Evolutionary conservation across 768 basidiomycete species (phyloP).

Genomic region (Mycena kentingensis): DNA sequence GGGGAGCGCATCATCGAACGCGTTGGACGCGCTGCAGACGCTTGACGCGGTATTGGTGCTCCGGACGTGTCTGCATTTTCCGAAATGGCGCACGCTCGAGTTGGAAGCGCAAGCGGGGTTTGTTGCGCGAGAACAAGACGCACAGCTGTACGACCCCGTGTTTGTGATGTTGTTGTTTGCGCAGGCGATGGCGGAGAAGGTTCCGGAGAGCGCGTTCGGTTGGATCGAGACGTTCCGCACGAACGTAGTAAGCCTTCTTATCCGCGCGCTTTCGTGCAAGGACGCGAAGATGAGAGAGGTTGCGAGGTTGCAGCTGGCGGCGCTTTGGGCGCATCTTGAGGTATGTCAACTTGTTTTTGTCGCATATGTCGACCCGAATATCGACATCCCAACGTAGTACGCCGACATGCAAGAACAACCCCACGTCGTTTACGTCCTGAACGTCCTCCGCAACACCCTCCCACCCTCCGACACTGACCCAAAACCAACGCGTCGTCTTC

Average conservation of each 20-base stretch:
- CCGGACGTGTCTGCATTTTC: conserved; percentile 72
- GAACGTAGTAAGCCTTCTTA: conserved; percentile 72
- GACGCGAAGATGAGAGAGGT: conserved; percentile 60
- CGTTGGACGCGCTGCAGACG: conserved; percentile 66
- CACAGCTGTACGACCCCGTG: conserved; percentile 73
- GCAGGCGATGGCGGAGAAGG: conserved; percentile 61
- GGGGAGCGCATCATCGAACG: conserved; percentile 43
- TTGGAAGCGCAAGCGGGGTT: conserved; percentile 35
- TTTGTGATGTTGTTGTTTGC: conserved; percentile 72
- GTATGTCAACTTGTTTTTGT: conserved; percentile 41
- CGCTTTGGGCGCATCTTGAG: conserved; percentile 61
- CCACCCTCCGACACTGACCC: conserved; percentile 41
- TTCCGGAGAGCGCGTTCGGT: conserved; percentile 59
- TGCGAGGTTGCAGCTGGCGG: conserved; percentile 62
- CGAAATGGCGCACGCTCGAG: conserved; percentile 57
- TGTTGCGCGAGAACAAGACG: conserved; percentile 34
- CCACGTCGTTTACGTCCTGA: conserved; percentile 72
- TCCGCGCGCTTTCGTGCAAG: conserved; percentile 72
- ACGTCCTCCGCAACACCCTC: conserved; percentile 61
- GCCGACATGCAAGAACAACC: conserved; percentile 78
- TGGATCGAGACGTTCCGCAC: conserved; percentile 89
- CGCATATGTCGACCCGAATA: background rate
- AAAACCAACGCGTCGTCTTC: conserved; percentile 55
- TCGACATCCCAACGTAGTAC: conserved; percentile 33
- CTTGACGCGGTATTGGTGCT: conserved; percentile 71